phyloP scores from a whole-genome alignment of 2,329 filamentous ascomycete genomes.

The Talaromyces sp. region DNA sequence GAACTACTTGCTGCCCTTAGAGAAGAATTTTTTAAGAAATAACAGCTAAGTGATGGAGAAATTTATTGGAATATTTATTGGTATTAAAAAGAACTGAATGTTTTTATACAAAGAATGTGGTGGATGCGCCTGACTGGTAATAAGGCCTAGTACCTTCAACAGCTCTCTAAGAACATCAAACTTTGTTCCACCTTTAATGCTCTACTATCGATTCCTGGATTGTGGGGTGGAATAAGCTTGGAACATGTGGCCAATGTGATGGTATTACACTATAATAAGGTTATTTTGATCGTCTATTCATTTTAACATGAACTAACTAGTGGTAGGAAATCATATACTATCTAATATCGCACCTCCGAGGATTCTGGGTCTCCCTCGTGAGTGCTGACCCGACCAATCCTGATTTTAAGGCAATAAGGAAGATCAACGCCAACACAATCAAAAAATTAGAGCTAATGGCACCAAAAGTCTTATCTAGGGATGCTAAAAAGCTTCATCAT shows the following conservation, averaged over 20 bases:
- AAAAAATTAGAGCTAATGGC: conserved; percentile 33
- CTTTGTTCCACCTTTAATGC: conserved; percentile 32
- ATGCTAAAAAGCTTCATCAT: conserved; percentile 27
- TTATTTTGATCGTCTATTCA: conserved; percentile 20
- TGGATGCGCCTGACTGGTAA: conserved; percentile 20
- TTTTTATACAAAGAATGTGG: conserved; percentile 21
- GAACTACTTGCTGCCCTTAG: conserved; percentile 26
- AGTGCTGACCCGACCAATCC: conserved; percentile 22
- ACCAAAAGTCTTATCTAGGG: conserved; percentile 27
- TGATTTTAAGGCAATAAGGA: conserved; percentile 23
- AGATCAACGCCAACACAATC: conserved; percentile 31
- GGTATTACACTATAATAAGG: conserved; percentile 31
- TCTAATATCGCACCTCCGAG: conserved; percentile 25
- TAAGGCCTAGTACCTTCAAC: conserved; percentile 16
- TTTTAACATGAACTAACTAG: too few relatives aligned
- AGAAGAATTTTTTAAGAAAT: conserved; percentile 32
- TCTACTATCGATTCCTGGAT: conserved; percentile 31
- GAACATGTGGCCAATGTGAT: conserved; percentile 29
- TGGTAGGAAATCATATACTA: too few relatives aligned
- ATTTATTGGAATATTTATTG: conserved; percentile 17
- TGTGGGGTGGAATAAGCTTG: conserved; percentile 32
- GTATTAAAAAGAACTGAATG: conserved; percentile 21
- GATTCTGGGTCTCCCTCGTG: conserved; percentile 34
- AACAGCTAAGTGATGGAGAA: conserved; percentile 25
- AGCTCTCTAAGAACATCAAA: conserved; percentile 15